Evolutionary conservation across 1,284 basidiomycete genomes (phyloP), one percentile per base, ranked within the genome.

Genomic region (Mrakiaceae sp.): DNA sequence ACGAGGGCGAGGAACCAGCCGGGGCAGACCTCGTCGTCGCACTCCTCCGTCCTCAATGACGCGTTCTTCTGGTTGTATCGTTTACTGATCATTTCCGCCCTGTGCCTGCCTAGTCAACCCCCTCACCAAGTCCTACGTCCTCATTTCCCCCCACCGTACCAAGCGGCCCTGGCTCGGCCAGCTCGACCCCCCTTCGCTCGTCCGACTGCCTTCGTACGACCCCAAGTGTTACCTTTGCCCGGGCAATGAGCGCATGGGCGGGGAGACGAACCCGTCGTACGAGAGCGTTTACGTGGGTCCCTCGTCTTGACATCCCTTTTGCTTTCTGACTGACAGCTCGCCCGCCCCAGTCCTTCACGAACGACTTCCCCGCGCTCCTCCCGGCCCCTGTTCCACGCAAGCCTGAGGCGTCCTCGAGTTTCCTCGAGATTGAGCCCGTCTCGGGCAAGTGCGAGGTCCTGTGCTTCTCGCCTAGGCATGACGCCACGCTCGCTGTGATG

Each of bases 141-240:
- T 95, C 47, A 86, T 91, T 46, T 91, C 88, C 49, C 88, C 89
- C 0, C 88, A 91, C 73, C 84, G 88, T 8, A 88, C 80, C 16
- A 88, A 86, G 70, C 82, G 90, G 27, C 88, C 88, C 9, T 91
- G 87, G 87, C 81, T 86, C 63, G 91, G 91, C 43, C 90, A 94
- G 73, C 83, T 84, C 0, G 90, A 95, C 70, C 76, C 83, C 1
- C 80, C 84, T 0, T 81, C 85, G 66, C 64, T 79, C 2, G 70
- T 76, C 5, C 72, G 76, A 49, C 79, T 88, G 2, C 88, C 87
- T 0, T 67, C 80, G 51, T 85, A 92, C 73, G 93, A 96, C 71
- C 80, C 83, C 4, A 77, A 80, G 51, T 98, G 94, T 73, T 95
- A 92, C 74, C 83, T 97, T 54, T 98, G 94, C 71, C 93, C 94